A percentile compares a stretch with the other conserved stretches of the same genome.
These are phyloP conservation scores for Ballota nigra DNA, from an alignment of 257 asterid genomes.

Conservation along the genomic window DNA sequence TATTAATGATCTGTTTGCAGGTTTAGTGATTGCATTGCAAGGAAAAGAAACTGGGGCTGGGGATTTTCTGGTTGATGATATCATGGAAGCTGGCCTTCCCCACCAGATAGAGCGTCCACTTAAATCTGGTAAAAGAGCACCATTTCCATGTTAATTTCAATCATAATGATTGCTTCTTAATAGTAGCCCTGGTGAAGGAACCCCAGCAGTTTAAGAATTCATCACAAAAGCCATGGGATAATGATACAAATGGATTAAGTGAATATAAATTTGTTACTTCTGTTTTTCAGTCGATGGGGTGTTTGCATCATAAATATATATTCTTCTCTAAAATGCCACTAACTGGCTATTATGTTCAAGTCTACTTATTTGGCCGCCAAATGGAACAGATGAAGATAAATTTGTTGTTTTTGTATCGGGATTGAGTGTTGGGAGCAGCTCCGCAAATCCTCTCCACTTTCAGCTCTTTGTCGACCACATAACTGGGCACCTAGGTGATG, in stretches of 20 bases:
- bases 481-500: slow-evolving; percentile 98
- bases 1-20: slow-evolving; percentile 34
- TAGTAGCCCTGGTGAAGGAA: slow-evolving; percentile 9
- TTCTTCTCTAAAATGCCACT: background rate
- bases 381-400: slow-evolving; percentile 81
- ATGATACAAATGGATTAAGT: background rate
- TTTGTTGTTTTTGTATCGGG: slow-evolving; percentile 85
- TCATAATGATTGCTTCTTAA: background rate
- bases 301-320: background rate
- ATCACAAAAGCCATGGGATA: background rate
- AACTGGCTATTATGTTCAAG: background rate
- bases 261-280: background rate
- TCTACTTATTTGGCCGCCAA: background rate
- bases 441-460: slow-evolving; percentile 79
- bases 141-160: slow-evolving; percentile 2
- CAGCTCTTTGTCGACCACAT: slow-evolving; percentile 95
- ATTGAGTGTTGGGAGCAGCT: slow-evolving; percentile 73
- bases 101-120: slow-evolving; percentile 72
- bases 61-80: slow-evolving; percentile 76
- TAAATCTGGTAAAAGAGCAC: slow-evolving; percentile 48
- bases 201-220: background rate
- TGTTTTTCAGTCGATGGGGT: background rate
- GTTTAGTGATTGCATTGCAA: slow-evolving; percentile 79
- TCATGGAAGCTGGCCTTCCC: slow-evolving; percentile 88
- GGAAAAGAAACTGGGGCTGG: slow-evolving; percentile 87